These are phyloP conservation scores for Solanum virginianum DNA, from an alignment of 257 asterid genomes.

Conservation along the genomic window DNA sequence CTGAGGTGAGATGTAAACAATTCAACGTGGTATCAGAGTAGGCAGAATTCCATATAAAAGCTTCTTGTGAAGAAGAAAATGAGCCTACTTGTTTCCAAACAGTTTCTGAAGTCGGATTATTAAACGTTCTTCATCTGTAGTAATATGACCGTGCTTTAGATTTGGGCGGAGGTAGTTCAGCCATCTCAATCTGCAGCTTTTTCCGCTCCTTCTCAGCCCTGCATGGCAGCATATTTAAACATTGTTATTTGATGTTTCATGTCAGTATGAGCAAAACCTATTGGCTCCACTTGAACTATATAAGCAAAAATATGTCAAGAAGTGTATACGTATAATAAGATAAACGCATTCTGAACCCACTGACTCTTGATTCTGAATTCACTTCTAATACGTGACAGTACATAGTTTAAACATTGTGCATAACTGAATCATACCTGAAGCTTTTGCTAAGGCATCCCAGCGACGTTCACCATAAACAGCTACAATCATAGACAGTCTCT, in stretches of 20 bases:
- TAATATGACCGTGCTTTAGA: slow-evolving; percentile 48
- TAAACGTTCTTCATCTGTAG: slow-evolving; percentile 35
- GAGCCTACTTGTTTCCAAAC: slow-evolving; percentile 63
- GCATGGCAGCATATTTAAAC: background rate
- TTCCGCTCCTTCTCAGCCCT: slow-evolving; percentile 63
- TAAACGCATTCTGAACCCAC: background rate
- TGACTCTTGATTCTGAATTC: background rate
- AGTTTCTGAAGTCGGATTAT: slow-evolving; percentile 44
- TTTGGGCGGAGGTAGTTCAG: slow-evolving; percentile 68
- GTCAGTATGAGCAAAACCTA: background rate
- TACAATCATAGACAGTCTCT: slow-evolving; percentile 31
- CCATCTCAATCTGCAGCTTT: slow-evolving; percentile 77
- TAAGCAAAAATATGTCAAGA: background rate
- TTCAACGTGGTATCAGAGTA: background rate
- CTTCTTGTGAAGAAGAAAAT: background rate
- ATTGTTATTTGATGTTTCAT: background rate
- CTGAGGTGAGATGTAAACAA: background rate
- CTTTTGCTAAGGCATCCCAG: slow-evolving; percentile 69
- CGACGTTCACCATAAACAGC: slow-evolving; percentile 41
- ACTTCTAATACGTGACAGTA: background rate
- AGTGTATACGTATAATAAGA: background rate
- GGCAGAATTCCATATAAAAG: background rate
- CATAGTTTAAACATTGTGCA: background rate
- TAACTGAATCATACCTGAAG: slow-evolving; percentile 33
- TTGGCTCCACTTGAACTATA: background rate